Evolutionary conservation across 257 asterid genomes (phyloP), one percentile per base, ranked within the genome.

Genomic region (Solanum etuberosum): DNA sequence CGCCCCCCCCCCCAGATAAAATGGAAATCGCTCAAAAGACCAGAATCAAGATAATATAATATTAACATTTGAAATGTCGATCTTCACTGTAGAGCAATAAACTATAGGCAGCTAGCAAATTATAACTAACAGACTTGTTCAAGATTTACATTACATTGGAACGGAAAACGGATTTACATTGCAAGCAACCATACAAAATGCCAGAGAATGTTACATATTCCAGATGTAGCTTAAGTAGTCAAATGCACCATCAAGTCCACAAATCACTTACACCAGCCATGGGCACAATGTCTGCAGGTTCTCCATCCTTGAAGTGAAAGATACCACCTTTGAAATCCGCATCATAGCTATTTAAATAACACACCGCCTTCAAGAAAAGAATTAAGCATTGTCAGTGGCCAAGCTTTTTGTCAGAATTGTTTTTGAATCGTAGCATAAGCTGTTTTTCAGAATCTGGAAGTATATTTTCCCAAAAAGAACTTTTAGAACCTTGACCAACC

Each of bases 221-320:
- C 3, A 40, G 34, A 76, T 38, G 27, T 43, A 80, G 21, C 42
- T 27, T 46, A 46, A 80, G 46, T 46, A 29, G 27, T 80, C 20
- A 27, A 80, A 80, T 80, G 67, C 27, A 78, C 37, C 18, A 46
- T 12, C 27, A 43, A 80, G 57, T 42, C 57, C 63, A 63, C 5
- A 65, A 83, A 82, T 85, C 43, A 89, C 96, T 92, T 91, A 96
- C 99, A 85, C 99, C 99, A 88, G 96, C 93, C 92, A 92, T 82
- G 68, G 98, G 98, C 88, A 91, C 91, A 67, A 95, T 67, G 12
- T 92, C 93, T 9, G 97, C 90, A 65, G 98, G 97, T 88, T 94
- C 97, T 72, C 98, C 99, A 84, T 95, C 96, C 92, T 92, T 93
- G 93, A 97, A 97, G 89, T 93, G 98, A 93, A 97, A 97, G 51